A percentile compares a stretch with the other conserved stretches of the same genome.
Evolutionary conservation across 2,329 filamentous ascomycete species (phyloP).

Genomic region (Septoria petroselini): DNA sequence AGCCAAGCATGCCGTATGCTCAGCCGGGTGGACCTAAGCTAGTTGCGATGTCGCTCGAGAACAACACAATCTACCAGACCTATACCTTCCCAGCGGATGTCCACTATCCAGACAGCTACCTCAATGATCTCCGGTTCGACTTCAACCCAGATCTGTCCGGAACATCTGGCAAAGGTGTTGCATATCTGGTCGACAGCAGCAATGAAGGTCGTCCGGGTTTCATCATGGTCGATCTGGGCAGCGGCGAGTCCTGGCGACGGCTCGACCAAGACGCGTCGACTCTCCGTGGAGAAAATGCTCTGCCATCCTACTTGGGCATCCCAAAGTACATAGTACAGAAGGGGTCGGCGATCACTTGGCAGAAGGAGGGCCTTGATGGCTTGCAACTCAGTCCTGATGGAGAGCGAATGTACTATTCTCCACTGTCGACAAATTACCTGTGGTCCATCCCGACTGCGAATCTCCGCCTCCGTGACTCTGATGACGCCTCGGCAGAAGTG

Average conservation of each 20-base stretch:
- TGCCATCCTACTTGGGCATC: constrained; percentile 36
- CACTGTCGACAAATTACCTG: constrained; percentile 41
- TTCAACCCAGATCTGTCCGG: constrained; percentile 41
- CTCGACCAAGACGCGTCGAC: constrained; percentile 38
- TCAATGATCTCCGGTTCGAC: constrained; percentile 50
- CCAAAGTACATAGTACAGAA: constrained; percentile 34
- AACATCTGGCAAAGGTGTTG: constrained; percentile 43
- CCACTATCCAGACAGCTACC: constrained; percentile 48
- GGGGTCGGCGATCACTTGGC: constrained; percentile 33
- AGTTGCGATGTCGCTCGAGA: constrained; percentile 43
- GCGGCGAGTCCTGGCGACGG: constrained; percentile 44
- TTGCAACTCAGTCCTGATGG: constrained; percentile 39
- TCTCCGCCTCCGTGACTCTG: constrained; percentile 34
- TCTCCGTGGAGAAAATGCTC: constrained; percentile 33
- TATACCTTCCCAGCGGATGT: constrained; percentile 45
- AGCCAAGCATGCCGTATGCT: constrained; percentile 45
- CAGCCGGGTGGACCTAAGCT: constrained; percentile 48
- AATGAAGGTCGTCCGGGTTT: constrained; percentile 49
- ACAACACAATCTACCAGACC: constrained; percentile 42
- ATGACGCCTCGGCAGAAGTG: constrained; percentile 40
- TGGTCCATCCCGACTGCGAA: constrained; percentile 35
- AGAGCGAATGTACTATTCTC: constrained; percentile 45
- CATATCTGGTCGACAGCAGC: constrained; percentile 47
- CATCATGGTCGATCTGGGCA: constrained; percentile 47
- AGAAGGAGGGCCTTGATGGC: constrained; percentile 41